Evolutionary conservation across 2,329 filamentous ascomycete genomes (phyloP).

Genomic region (Hysterium pulicare): DNA sequence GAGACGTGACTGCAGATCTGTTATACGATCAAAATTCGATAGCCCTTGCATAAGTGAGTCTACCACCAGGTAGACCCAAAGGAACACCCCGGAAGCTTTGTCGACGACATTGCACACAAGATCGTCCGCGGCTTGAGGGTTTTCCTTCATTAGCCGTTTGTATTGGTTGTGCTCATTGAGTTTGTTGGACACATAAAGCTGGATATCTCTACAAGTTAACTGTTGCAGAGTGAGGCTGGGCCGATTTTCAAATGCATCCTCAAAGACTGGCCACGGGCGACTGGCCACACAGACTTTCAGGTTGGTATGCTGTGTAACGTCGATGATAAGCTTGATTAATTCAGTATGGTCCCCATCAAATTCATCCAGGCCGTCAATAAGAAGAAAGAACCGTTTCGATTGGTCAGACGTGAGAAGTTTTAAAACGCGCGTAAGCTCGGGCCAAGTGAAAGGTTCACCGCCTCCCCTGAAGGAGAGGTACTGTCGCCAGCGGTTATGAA

Average conservation of each 20-base stretch:
- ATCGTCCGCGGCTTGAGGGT: not conserved
- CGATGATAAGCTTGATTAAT: not conserved
- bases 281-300: constrained; percentile 7
- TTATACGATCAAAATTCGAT: constrained; percentile 7
- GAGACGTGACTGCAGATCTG: constrained; percentile 9
- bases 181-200: constrained; percentile 1
- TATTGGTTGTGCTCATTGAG: constrained; percentile 1
- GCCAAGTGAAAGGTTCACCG: not conserved
- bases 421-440: not conserved
- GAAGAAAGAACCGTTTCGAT: too few species aligned
- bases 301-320: not conserved
- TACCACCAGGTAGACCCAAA: constrained; percentile 18
- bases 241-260: not conserved
- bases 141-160: not conserved
- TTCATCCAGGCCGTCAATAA: constrained; percentile 9
- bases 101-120: constrained; percentile 6
- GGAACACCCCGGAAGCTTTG: constrained; percentile 16
- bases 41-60: constrained; percentile 11
- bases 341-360: constrained; percentile 3
- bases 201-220: constrained; percentile 7
- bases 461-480: constrained; percentile 5
- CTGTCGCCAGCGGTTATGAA: not conserved
- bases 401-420: too few species aligned
- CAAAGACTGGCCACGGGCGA: constrained; percentile 4
- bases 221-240: constrained; percentile 6